Conservation (phyloP, 1,284 basidiomycete genomes). For the Tilletia indica region DNA sequence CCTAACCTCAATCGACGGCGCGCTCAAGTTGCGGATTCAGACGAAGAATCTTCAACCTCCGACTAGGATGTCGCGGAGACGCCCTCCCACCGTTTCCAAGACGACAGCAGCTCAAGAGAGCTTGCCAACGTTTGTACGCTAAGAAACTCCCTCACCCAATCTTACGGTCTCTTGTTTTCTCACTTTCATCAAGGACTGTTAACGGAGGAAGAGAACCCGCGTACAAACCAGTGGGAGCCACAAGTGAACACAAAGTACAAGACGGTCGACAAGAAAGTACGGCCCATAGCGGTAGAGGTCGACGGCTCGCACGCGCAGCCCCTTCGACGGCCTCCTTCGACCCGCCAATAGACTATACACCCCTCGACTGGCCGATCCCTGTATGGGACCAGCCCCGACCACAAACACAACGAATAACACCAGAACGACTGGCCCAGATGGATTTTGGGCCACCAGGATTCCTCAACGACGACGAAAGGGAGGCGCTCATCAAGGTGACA, state of each 20-base stretch:
- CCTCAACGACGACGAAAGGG: conserved; percentile 5
- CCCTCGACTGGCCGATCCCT: not conserved
- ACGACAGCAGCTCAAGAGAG: no score
- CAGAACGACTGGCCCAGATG: not conserved
- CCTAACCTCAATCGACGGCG: no score
- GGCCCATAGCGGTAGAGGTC: not conserved
- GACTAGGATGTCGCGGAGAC: no score
- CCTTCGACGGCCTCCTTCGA: not conserved
- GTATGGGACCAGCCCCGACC: not conserved
- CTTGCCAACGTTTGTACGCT: no score
- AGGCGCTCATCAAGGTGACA: not conserved
- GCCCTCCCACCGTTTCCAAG: no score
- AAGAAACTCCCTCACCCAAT: no score
- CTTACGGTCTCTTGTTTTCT: no score
- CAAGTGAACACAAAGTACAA: not conserved
- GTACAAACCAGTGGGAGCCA: no score
- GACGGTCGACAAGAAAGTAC: not conserved
- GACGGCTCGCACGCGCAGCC: not conserved
- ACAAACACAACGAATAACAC: not conserved
- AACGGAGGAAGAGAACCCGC: no score
- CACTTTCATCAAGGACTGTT: no score
- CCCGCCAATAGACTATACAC: not conserved
- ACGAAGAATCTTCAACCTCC: no score
- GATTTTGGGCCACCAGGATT: not conserved
- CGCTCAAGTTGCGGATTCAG: no score